phyloP scores from a whole-genome alignment of 2,329 filamentous ascomycete species.

The Diaporthe helianthi region DNA sequence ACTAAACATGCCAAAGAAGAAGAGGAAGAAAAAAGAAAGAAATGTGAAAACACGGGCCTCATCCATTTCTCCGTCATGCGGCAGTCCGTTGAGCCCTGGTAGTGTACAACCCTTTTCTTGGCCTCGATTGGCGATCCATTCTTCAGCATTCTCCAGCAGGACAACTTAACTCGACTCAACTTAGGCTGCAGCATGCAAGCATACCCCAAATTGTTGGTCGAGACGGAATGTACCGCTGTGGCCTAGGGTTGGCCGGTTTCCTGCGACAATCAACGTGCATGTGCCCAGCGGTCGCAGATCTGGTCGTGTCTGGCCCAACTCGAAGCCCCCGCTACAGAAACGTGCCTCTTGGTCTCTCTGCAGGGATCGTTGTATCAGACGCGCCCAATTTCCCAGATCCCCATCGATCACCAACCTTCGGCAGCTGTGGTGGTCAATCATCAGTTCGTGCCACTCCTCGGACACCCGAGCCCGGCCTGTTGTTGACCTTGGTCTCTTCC shows the following conservation, averaged over 20 bases:
- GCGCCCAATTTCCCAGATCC: constrained; percentile 25
- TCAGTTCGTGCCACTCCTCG: constrained; percentile 14
- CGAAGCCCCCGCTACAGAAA: not conserved
- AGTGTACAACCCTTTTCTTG: not conserved
- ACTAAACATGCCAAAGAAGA: not conserved
- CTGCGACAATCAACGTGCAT: constrained; percentile 10
- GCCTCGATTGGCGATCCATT: not conserved
- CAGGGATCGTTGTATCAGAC: constrained; percentile 12
- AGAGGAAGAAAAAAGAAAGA: too few relatives aligned
- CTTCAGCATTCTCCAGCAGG: constrained; percentile 2
- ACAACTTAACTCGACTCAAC: too few relatives aligned
- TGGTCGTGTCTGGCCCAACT: not conserved
- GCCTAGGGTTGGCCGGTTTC: constrained; percentile 5
- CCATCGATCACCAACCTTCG: constrained; percentile 13
- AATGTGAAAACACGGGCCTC: not conserved
- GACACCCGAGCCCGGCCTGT: not conserved
- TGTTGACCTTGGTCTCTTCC: not conserved
- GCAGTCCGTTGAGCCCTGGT: constrained; percentile 9
- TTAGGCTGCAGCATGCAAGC: constrained; percentile 8
- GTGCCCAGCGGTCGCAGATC: constrained; percentile 18
- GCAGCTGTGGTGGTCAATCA: constrained; percentile 21
- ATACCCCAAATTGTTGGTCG: constrained; percentile 18
- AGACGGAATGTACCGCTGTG: constrained; percentile 20
- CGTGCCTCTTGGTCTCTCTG: not conserved
- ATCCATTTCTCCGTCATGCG: not conserved